These are phyloP conservation scores for Fusarium sp. DNA, from an alignment of 2,329 filamentous ascomycete species.

Conservation along the genomic window DNA sequence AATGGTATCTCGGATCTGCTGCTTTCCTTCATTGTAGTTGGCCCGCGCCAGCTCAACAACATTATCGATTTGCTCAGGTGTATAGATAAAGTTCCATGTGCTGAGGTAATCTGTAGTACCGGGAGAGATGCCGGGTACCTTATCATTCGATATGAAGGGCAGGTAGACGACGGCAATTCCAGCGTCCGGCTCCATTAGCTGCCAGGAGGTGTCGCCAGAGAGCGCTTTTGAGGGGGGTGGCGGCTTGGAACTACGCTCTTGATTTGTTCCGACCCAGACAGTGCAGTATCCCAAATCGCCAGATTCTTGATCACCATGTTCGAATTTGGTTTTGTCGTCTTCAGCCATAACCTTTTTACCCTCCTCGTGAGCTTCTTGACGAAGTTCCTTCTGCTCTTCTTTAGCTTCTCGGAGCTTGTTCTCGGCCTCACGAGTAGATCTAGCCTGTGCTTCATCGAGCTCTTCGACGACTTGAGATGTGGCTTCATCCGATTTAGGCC, in stretches of 20 bases:
- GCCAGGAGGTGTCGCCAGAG: conserved; percentile 74
- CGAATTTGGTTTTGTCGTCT: conserved; percentile 53
- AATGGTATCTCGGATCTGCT: conserved; percentile 81
- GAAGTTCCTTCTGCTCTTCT: conserved; percentile 54
- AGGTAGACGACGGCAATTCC: conserved; percentile 93
- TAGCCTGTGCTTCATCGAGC: conserved; percentile 74
- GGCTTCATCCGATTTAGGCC: conserved; percentile 76
- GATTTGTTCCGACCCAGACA: conserved; percentile 89
- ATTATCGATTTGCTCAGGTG: conserved; percentile 86
- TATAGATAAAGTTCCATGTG: conserved; percentile 99
- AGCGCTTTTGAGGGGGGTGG: conserved; percentile 65
- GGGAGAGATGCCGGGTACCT: conserved; percentile 85
- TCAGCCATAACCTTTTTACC: conserved; percentile 42
- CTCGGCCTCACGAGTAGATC: conserved; percentile 69
- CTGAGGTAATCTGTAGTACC: conserved; percentile 86
- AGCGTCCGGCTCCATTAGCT: conserved; percentile 77
- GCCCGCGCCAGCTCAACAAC: conserved; percentile 85
- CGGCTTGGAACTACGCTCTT: conserved; percentile 73
- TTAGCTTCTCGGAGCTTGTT: conserved; percentile 73
- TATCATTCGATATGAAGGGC: conserved; percentile 85
- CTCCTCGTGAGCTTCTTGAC: conserved; percentile 42
- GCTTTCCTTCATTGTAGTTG: conserved; percentile 86
- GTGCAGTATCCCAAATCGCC: conserved; percentile 90
- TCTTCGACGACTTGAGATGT: conserved; percentile 71
- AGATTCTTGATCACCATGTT: conserved; percentile 58